These are phyloP conservation scores for Schizochytrium sp. DNA, from an alignment of 108 stramenopile species.

Conservation along the genomic window DNA sequence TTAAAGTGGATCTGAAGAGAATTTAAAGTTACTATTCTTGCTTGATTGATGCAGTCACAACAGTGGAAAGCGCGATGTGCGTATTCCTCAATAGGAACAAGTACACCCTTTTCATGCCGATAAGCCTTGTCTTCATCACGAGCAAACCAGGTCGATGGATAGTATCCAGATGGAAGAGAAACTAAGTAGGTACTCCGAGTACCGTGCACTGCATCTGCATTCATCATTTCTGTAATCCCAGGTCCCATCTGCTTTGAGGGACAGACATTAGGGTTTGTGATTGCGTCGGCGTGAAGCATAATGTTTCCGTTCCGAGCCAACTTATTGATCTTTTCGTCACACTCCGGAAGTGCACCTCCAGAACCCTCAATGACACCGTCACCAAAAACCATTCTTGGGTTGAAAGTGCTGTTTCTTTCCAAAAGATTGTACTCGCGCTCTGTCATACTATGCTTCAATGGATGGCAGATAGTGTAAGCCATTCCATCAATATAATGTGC, in stretches of 20 bases:
- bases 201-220: neutral
- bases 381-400: neutral
- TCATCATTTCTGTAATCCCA: neutral
- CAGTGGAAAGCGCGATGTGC: neutral
- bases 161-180: neutral
- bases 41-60: neutral
- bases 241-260: neutral
- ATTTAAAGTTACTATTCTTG: neutral
- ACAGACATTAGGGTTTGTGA: neutral
- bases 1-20: too few species aligned
- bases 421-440: neutral
- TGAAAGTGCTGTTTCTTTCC: neutral
- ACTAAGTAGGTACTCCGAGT: neutral
- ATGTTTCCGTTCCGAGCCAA: neutral
- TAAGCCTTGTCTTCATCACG: neutral
- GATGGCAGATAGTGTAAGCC: neutral
- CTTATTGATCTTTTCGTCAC: neutral
- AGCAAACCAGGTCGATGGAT: neutral
- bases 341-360: neutral
- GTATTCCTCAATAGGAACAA: neutral
- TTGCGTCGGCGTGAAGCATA: neutral
- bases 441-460: neutral
- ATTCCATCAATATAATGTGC: neutral
- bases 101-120: neutral
- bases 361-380: neutral